phyloP scores from a whole-genome alignment of 768 basidiomycete genomes.

The Lentinus brumalis region DNA sequence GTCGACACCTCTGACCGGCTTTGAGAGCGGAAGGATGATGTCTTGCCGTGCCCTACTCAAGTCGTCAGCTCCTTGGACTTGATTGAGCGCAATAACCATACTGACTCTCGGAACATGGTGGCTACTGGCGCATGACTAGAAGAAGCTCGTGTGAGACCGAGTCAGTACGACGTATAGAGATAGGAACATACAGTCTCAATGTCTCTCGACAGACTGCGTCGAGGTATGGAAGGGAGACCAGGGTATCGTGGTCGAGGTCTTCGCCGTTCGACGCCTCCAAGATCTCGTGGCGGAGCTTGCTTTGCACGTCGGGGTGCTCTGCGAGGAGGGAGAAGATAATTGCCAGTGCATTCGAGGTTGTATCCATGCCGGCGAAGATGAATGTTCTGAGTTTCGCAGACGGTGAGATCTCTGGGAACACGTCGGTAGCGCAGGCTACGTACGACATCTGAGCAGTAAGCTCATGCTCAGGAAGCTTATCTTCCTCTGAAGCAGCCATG shows the following conservation, averaged over 20 bases:
- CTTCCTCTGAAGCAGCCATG: constrained; percentile 13
- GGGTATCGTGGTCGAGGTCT: constrained; percentile 39
- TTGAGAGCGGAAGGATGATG: constrained; percentile 43
- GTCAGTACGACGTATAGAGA: too few relatives aligned
- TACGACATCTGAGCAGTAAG: constrained; percentile 24
- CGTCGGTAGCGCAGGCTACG: neutral
- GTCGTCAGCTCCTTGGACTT: neutral
- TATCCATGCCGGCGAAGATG: constrained; percentile 46
- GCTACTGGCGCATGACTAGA: constrained; percentile 50
- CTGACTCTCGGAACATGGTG: constrained; percentile 33
- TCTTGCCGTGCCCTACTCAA: constrained; percentile 38
- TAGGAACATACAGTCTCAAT: constrained; percentile 47
- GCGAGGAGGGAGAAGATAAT: constrained; percentile 41
- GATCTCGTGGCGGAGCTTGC: constrained; percentile 41
- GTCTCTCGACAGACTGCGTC: constrained; percentile 64
- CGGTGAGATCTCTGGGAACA: too few relatives aligned
- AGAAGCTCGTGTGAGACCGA: neutral
- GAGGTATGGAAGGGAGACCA: constrained; percentile 57
- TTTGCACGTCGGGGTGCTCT: constrained; percentile 39
- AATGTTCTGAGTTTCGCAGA: constrained; percentile 30
- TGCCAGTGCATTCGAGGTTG: constrained; percentile 44
- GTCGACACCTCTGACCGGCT: constrained; percentile 39
- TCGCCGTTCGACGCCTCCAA: constrained; percentile 23
- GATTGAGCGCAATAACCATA: neutral
- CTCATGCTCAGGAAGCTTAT: constrained; percentile 23